Percentiles rank a stretch among this genome's conserved stretches.
phyloP scores from a whole-genome alignment of 78 protist species.

The Dictyostelium citrinum region DNA sequence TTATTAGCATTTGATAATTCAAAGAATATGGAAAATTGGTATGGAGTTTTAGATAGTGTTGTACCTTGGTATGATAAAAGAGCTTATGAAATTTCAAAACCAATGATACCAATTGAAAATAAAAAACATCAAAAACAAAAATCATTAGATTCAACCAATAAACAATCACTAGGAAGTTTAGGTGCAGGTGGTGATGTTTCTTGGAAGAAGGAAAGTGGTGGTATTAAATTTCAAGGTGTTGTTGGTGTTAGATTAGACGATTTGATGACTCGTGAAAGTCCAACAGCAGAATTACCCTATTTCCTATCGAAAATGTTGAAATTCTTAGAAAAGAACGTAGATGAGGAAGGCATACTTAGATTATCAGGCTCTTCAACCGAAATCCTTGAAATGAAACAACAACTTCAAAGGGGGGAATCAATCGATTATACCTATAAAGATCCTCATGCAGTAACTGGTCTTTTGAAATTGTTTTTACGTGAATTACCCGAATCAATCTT shows the following conservation, averaged over 20 bases:
- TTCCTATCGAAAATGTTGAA: slow-evolving; percentile 51
- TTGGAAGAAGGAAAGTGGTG: slow-evolving; percentile 48
- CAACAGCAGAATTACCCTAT: slow-evolving; percentile 47
- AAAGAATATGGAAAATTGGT: slow-evolving; percentile 63
- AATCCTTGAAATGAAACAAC: slow-evolving; percentile 35
- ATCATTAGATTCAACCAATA: slow-evolving; percentile 8
- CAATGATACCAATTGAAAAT: not conserved
- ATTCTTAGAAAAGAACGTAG: slow-evolving; percentile 26
- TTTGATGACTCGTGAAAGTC: slow-evolving; percentile 51
- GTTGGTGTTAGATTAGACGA: slow-evolving; percentile 56
- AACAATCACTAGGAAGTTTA: not conserved
- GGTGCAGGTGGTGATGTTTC: not conserved
- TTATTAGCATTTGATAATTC: slow-evolving; percentile 55
- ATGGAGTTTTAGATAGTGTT: slow-evolving; percentile 40
- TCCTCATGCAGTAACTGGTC: slow-evolving; percentile 76
- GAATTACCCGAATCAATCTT: slow-evolving; percentile 73
- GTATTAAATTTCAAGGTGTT: slow-evolving; percentile 62
- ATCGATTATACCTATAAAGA: slow-evolving; percentile 52
- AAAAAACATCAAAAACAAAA: slow-evolving; percentile 58
- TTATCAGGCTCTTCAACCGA: slow-evolving; percentile 40
- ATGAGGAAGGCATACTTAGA: slow-evolving; percentile 70
- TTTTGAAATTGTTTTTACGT: slow-evolving; percentile 60
- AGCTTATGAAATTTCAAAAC: slow-evolving; percentile 59
- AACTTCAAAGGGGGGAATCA: slow-evolving; percentile 43
- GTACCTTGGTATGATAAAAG: slow-evolving; percentile 63